Conservation (phyloP, 1,284 basidiomycete species). For the Hymenochaete sp. region DNA sequence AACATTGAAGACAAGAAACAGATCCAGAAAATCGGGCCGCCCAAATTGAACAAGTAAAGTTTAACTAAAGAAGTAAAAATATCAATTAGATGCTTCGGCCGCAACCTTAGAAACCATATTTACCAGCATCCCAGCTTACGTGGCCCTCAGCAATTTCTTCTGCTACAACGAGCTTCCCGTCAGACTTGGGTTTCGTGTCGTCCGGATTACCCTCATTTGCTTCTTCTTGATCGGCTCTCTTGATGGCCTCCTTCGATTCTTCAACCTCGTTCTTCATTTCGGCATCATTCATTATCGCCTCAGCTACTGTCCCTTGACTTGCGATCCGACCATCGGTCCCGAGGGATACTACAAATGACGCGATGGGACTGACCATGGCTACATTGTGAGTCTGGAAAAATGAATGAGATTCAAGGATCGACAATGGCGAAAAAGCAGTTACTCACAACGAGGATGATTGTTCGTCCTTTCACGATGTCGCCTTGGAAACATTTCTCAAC, state of each 20-base stretch:
- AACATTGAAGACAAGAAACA: slow-evolving; percentile 25
- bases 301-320: slow-evolving; percentile 39
- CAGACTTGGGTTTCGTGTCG: slow-evolving; percentile 22
- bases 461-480: slow-evolving; percentile 36
- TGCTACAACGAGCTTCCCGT: slow-evolving; percentile 45
- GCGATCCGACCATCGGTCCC: slow-evolving; percentile 41
- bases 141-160: slow-evolving; percentile 54
- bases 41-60: slow-evolving; percentile 30
- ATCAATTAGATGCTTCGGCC: background rate
- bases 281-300: slow-evolving; percentile 35
- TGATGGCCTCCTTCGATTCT: slow-evolving; percentile 32
- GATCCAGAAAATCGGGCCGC: slow-evolving; percentile 36
- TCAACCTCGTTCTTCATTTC: slow-evolving; percentile 33
- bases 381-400: slow-evolving; percentile 58
- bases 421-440: background rate
- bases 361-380: slow-evolving; percentile 49
- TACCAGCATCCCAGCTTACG: slow-evolving; percentile 39
- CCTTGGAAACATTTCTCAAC: slow-evolving; percentile 63
- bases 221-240: slow-evolving; percentile 31
- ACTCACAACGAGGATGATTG: slow-evolving; percentile 64
- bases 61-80: slow-evolving; percentile 21
- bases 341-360: slow-evolving; percentile 55
- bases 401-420: background rate
- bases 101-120: slow-evolving; percentile 19
- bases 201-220: slow-evolving; percentile 30